Base-by-base conservation (phyloP, 371 early-diverging fungal species). In the Mortierella sp. region DNA sequence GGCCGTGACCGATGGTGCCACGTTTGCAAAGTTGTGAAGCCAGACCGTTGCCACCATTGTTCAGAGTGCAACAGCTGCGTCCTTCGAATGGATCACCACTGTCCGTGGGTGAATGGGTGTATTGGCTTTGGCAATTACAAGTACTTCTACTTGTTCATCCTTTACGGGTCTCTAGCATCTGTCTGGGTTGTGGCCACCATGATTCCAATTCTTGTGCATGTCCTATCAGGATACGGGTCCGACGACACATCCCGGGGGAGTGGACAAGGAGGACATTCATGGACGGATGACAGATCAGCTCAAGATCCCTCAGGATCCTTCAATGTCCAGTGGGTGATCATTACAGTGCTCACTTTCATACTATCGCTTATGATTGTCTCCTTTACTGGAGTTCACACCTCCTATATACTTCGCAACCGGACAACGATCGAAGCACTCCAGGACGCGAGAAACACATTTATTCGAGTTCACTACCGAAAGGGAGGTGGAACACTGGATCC, bases 1-100 rank as follows among this genome's bases (percentile, higher is more conserved):
- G 89, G 89, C 13, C 72, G 78, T 13, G 79, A 84, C 12, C 81
- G 85, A 21, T 87, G 72, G 64, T 89, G 89, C 61, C 81, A 84
- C 7, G 58, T 72, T 21, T 89, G 89, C 64, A 78, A 81, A 28
- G 78, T 82, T 46, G 72, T 67, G 61, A 96, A 95, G 78, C 95
- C 98, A 12, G 94, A 93, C 67, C 86, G 98, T 56, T 87, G 95
- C 10, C 96, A 97, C 72, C 98, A 97, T 72, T 97, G 98, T 79
- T 90, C 89, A 53, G 90, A 91, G 34, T 97, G 97, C 73, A 88
- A 92, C 47, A 70, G 82, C 26, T 98, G 97, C 68, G 90, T 96
- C 3, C 83, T 90, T 38, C 84, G 85, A 62, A 87, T 89, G 79
- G 90, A 90, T 71, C 90, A 90, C 46, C 73, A 80, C 24, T 67